Percentiles rank a stretch among this genome's conserved stretches.
phyloP scores from a whole-genome alignment of 1,284 basidiomycete species.

The Cutaneotrichosporon dermatis region DNA sequence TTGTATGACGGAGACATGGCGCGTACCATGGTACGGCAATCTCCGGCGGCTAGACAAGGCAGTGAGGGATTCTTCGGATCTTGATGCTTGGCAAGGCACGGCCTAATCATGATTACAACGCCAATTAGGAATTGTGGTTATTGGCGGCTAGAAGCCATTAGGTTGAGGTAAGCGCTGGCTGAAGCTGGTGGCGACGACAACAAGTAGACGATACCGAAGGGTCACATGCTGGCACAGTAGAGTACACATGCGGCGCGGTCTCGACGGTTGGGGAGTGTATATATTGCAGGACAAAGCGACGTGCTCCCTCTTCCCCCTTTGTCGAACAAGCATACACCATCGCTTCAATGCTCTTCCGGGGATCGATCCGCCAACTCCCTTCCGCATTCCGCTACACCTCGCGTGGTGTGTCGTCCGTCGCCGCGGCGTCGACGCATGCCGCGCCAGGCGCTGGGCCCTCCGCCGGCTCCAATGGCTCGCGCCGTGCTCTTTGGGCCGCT shows the following conservation, averaged over 20 bases:
- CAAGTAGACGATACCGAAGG: not conserved
- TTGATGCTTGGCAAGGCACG: not conserved
- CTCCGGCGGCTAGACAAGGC: not conserved
- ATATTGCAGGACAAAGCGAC: too few species aligned
- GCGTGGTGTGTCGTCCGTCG: not conserved
- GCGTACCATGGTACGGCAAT: not conserved
- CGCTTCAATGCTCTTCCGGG: conserved; percentile 3
- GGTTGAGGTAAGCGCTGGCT: not conserved
- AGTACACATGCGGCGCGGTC: not conserved
- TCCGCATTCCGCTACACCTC: not conserved
- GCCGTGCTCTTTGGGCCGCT: conserved; percentile 3
- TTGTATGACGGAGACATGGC: not conserved
- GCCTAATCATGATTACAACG: not conserved
- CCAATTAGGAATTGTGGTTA: not conserved
- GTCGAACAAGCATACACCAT: not conserved
- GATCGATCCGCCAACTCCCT: not conserved
- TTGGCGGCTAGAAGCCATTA: not conserved
- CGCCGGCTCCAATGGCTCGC: not conserved
- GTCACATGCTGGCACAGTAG: too few species aligned
- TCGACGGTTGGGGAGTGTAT: too few species aligned
- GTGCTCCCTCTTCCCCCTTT: not conserved
- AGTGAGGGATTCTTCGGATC: not conserved
- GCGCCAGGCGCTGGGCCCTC: not conserved
- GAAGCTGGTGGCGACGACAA: not conserved
- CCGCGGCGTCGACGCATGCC: conserved; percentile 1